phyloP scores from a whole-genome alignment of 1,139 yeast genomes.

The Sugiyamaella japonica region DNA sequence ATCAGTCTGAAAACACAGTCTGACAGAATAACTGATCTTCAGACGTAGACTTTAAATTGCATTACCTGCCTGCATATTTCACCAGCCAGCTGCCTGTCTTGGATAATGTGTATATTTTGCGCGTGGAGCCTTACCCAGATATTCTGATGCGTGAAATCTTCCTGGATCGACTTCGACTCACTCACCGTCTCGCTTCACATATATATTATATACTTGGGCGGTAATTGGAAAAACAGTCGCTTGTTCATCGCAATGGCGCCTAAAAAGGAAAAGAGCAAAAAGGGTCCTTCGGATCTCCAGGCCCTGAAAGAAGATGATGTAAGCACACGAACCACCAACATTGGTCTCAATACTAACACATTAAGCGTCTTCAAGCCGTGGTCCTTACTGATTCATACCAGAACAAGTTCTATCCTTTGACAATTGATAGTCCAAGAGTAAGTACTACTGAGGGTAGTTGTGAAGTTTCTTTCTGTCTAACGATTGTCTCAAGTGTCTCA shows the following conservation, averaged over 20 bases:
- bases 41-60: not conserved
- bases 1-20: not conserved
- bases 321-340: not conserved
- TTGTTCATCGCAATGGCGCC: slow-evolving; percentile 29
- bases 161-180: too few species aligned
- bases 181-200: too few species aligned
- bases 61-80: not conserved
- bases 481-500: slow-evolving; percentile 55
- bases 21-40: not conserved
- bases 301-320: slow-evolving; percentile 19
- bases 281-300: slow-evolving; percentile 45
- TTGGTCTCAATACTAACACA: not conserved
- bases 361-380: slow-evolving; percentile 72
- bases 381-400: slow-evolving; percentile 93
- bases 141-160: not conserved
- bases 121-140: slow-evolving; percentile 3
- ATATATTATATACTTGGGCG: not conserved
- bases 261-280: slow-evolving; percentile 32
- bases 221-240: not conserved
- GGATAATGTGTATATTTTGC: not conserved
- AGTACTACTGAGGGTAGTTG: not conserved
- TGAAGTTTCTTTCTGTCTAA: not conserved
- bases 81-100: not conserved
- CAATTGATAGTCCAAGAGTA: slow-evolving; percentile 72
- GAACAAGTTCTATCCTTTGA: slow-evolving; percentile 88